Percentiles rank a stretch among this genome's conserved stretches.
These are phyloP conservation scores for Durusdinium trenchii DNA, from an alignment of 73 alveolate species.

Conservation along the genomic window DNA sequence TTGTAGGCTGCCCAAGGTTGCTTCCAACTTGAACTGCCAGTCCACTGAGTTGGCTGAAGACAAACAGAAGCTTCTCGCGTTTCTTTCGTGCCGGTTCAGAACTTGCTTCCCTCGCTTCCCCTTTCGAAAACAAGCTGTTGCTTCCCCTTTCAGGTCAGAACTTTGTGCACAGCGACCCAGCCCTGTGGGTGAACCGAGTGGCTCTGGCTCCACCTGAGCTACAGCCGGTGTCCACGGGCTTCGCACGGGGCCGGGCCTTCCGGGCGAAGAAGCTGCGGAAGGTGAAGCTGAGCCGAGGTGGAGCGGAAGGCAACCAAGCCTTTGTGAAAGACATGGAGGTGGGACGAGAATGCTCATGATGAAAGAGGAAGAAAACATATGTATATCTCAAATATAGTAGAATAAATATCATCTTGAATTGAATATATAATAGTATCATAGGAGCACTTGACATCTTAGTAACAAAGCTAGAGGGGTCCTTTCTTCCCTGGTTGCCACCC, in stretches of 20 bases:
- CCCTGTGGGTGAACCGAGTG: neutral
- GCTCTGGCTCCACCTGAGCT: neutral
- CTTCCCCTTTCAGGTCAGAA: slow-evolving; percentile 4
- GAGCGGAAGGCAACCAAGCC: slow-evolving; percentile 88
- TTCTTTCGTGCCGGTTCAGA: too few species aligned
- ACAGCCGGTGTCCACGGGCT: slow-evolving; percentile 84
- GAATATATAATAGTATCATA: too few species aligned
- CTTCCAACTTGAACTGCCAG: too few species aligned
- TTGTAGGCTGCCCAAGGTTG: too few species aligned
- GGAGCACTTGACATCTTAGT: too few species aligned
- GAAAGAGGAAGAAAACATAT: neutral
- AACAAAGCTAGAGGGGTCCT: too few species aligned
- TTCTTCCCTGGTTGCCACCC: too few species aligned
- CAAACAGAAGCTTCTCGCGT: too few species aligned
- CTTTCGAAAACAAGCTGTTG: too few species aligned
- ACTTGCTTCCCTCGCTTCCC: too few species aligned
- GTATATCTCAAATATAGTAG: neutral
- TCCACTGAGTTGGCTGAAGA: too few species aligned
- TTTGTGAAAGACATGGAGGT: slow-evolving; percentile 76
- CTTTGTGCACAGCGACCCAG: slow-evolving; percentile 15
- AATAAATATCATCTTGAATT: too few species aligned
- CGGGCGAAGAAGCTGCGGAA: slow-evolving; percentile 84
- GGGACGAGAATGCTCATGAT: neutral
- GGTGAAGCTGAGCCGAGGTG: slow-evolving; percentile 89
- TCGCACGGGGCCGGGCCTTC: slow-evolving; percentile 77